Base-by-base conservation (phyloP, 441 rosid genomes). In the Gossypium schwendimanii region DNA sequence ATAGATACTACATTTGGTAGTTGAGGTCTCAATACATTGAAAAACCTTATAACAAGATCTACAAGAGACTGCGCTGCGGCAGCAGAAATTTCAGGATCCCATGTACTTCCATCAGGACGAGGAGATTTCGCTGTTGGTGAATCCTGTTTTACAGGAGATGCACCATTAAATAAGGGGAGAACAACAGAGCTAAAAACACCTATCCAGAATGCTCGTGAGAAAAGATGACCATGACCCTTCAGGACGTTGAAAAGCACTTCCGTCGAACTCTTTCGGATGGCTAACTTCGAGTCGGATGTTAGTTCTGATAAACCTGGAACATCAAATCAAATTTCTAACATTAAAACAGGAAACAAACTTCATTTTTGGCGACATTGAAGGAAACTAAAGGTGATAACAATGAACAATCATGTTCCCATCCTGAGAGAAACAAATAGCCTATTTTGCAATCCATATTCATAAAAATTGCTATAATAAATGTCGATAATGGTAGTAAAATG, bases 241-340 rank as follows among this genome's bases (percentile, higher is more conserved):
- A 95, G 84, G 79, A 93, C 91, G 75, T 90, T 88, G 75, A 93
- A 95, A 77, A 95, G 95, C 69, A 95, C 95, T 87, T 95, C 97
- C 82, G 93, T 76, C 47, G 99, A 84, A 85, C 93, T 88, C 87
- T 88, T 93, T 69, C 95, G 88, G 76, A 95, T 95, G 61, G 94
- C 84, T 69, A 85, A 79, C 86, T 96, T 86, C 59, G 98, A 85
- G 85, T 88, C 97, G 31, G 91, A 89, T 28, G 98, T 91, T 75
- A 91, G 82, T 73, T 89, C 85, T 65, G 97, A 90, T 77, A 95
- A 75, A 44, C 99, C 99, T 95, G 95, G 69, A 87, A 87, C 36
- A 74, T 26, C 18, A 77, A 12, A 71, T 33, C 26, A 28, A 20
- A 2, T 33, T 50, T 20, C 28, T 24, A 63, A 73, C 24, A 60